Base-by-base conservation (phyloP, 257 asterid species). In the Ophiorrhiza pumila region DNA sequence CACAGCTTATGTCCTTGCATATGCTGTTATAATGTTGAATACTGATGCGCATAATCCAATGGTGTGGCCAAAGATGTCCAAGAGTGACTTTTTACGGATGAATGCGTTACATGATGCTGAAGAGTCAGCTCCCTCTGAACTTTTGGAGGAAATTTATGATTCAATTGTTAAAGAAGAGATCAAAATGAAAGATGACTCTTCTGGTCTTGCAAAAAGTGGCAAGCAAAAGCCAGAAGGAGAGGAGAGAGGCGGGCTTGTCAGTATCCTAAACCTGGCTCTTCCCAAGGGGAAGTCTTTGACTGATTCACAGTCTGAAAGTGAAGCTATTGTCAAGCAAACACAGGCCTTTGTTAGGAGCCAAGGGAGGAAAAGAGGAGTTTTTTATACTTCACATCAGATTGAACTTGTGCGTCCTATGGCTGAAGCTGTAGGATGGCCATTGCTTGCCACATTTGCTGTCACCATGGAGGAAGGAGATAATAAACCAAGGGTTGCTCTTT, bases 11-110 rank as follows among this genome's bases (percentile, higher is more conserved):
- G 92, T 95, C 78, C 96, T 95, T 77, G 99, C 99, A 71, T 95
- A 95, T 92, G 99, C 99, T 13, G 98, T 92, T 83, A 92, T 95
- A 77, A 86, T 95, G 99, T 80, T 95, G 87, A 92, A 92, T 87
- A 89, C 98, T 75, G 99, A 95, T 85, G 97, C 99, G 86, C 98
- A 95, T 84, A 92, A 95, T 83, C 96, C 99, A 62, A 85, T 89
- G 96, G 98, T 92, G 76, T 89, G 96, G 97, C 97, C 97, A 25
- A 95, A 90, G 86, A 95, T 95, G 98, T 92, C 99, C 15, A 95
- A 95, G 89, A 87, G 81, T 79, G 99, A 95, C 83, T 95, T 95
- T 80, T 76, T 90, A 67, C 94, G 98, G 77, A 84, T 95, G 65
- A 92, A 90, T 77, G 77, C 89, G 74, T 79, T 74, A 74, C 88